Base-by-base conservation (phyloP, 176 grass and related monocot genomes). In the Tuctoria greenei region DNA sequence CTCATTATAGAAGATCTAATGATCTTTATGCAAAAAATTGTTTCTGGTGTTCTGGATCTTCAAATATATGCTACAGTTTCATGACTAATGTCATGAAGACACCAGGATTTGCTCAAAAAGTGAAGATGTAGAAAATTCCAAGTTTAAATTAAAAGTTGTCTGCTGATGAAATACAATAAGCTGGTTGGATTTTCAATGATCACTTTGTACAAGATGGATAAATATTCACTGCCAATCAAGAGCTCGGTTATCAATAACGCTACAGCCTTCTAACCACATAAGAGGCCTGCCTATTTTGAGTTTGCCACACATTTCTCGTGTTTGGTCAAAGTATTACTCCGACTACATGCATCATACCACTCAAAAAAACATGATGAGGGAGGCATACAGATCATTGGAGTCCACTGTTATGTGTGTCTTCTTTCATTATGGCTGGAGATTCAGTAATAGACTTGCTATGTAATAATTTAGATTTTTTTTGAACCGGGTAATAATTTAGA, bases 291-390 rank as follows among this genome's bases (percentile, higher is more conserved):
- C 26, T 69, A 24, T 14, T 14, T 60, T 59, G 20, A 64, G 23
- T 81, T 38, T 81, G 43, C 14, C 43, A 16, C 8, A 39, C 1
- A 62, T 61, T 80, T 61, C 42, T 50, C 54, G 61, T 44, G 57
- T 71, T 38, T 26, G 59, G 40, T 69, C 4, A 10, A 35, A 79
- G 37, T 27, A 46, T 27, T 45, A 61, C 25, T 75, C 8, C 9
- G 59, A 26, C 1, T 0, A 43, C 37, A 61, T 60, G 23, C n/a
- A 74, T 11, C n/a, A 27, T 28, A 75, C 17, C 11, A 25, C 31
- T 31, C 31, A 31, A 31, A 31, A 31, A 31, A 31, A 3, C 31
- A 31, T 31, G n/a, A n/a, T n/a, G n/a, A n/a, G n/a, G n/a, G n/a
- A n/a, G n/a, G n/a, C n/a, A n/a, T n/a, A n/a, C n/a, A n/a, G n/a